These are phyloP conservation scores for Beauveria asiatica DNA, from an alignment of 2,329 filamentous ascomycete species.

Conservation along the genomic window DNA sequence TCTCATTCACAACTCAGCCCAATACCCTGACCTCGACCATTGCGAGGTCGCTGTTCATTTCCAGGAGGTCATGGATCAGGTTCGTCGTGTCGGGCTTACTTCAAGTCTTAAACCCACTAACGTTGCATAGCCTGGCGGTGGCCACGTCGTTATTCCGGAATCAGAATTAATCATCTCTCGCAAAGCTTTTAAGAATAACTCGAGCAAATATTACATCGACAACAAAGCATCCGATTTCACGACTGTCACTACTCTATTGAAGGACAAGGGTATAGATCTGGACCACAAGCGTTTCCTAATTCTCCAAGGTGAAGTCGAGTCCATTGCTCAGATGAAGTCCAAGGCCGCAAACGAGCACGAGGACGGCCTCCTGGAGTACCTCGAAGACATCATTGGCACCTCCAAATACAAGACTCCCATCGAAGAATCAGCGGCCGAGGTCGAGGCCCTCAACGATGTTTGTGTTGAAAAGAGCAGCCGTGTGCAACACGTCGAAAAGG, in stretches of 20 bases:
- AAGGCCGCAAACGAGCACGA: slow-evolving; percentile 94
- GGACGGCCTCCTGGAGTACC: slow-evolving; percentile 88
- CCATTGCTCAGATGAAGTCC: slow-evolving; percentile 97
- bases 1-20: slow-evolving; percentile 91
- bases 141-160: slow-evolving; percentile 68
- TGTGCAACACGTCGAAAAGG: slow-evolving; percentile 96
- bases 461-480: slow-evolving; percentile 92
- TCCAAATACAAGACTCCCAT: slow-evolving; percentile 98
- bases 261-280: slow-evolving; percentile 82
- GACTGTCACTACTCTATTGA: slow-evolving; percentile 76
- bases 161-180: slow-evolving; percentile 83
- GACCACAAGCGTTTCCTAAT: slow-evolving; percentile 98
- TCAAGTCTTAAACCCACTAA: slow-evolving; percentile 18
- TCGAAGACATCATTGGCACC: slow-evolving; percentile 97
- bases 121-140: slow-evolving; percentile 52
- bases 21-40: slow-evolving; percentile 73
- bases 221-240: slow-evolving; percentile 86
- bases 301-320: slow-evolving; percentile 94
- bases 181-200: slow-evolving; percentile 94
- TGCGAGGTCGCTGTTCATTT: slow-evolving; percentile 98
- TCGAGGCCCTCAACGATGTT: slow-evolving; percentile 87
- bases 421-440: slow-evolving; percentile 83
- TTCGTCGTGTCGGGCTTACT: slow-evolving; percentile 25
- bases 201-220: slow-evolving; percentile 97
- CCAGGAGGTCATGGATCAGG: slow-evolving; percentile 83